A percentile compares a stretch with the other conserved stretches of the same genome.
phyloP scores from a whole-genome alignment of 192 early-diverging fungal species.

The Lunasporangiospora selenospora region DNA sequence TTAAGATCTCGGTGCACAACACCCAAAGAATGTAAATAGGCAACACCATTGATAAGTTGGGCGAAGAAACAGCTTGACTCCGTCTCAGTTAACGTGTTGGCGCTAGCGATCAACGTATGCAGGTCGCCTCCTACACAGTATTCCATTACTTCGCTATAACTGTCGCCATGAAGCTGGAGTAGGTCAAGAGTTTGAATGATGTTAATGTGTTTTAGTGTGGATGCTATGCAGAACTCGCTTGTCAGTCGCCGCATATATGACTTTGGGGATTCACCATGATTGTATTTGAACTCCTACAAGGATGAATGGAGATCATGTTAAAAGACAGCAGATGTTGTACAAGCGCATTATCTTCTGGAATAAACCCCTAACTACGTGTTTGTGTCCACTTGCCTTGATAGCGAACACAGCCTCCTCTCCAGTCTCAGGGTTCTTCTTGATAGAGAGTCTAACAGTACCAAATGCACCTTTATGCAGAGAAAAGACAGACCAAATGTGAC shows the following conservation, averaged over 20 bases:
- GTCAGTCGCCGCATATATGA: constrained; percentile 62
- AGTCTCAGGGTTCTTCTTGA: constrained; percentile 24
- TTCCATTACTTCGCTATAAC: constrained; percentile 81
- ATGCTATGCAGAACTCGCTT: constrained; percentile 85
- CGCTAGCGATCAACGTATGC: constrained; percentile 71
- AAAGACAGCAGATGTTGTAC: background rate
- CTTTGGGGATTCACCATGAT: constrained; percentile 57
- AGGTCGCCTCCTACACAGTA: constrained; percentile 85
- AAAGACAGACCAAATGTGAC: background rate
- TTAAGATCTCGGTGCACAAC: constrained; percentile 87
- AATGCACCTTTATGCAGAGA: constrained; percentile 21
- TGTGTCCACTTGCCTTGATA: constrained; percentile 23
- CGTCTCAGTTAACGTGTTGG: constrained; percentile 54
- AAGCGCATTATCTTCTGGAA: background rate
- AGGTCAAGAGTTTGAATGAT: constrained; percentile 84
- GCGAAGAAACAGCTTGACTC: constrained; percentile 74
- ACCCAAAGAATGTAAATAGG: constrained; percentile 81
- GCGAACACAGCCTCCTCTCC: constrained; percentile 19
- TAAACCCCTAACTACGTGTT: background rate
- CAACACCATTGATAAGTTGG: constrained; percentile 78
- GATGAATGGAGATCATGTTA: background rate
- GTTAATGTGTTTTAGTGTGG: constrained; percentile 76
- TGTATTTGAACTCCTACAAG: constrained; percentile 85
- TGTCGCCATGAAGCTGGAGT: constrained; percentile 68
- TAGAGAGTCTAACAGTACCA: constrained; percentile 26